Evolutionary conservation across 192 early-diverging fungal genomes (phyloP).

Genomic region (Entomortierella lignicola): DNA sequence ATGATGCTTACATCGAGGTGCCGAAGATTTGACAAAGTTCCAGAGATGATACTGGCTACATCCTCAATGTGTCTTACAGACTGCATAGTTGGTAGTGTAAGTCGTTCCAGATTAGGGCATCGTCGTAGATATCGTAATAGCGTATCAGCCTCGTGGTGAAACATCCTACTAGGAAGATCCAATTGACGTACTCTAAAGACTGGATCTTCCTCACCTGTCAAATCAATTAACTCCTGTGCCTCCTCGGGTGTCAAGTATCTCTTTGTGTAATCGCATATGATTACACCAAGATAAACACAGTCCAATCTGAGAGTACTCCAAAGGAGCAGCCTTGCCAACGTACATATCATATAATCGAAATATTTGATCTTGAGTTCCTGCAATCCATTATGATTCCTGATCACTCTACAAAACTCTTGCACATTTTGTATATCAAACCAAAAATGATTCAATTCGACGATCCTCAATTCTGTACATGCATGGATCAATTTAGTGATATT

Average conservation of each 20-base stretch:
- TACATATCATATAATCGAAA: background rate
- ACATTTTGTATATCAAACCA: background rate
- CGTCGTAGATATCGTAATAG: background rate
- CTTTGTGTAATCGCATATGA: background rate
- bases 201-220: background rate
- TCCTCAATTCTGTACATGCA: background rate
- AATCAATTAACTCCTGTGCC: background rate
- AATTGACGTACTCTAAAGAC: background rate
- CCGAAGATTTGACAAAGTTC: background rate
- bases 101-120: background rate
- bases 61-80: background rate
- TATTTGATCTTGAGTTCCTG: background rate
- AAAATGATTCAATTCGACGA: conserved; percentile 1
- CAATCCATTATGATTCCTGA: conserved; percentile 1
- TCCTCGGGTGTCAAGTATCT: background rate
- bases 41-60: background rate
- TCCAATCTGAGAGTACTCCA: conserved; percentile 3
- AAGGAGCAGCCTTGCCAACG: background rate
- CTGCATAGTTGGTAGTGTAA: background rate
- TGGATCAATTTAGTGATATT: background rate
- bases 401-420: background rate
- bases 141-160: background rate
- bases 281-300: background rate
- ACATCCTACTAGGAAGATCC: background rate
- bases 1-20: background rate